Evolutionary conservation across 139 green algal genomes (phyloP).

Genomic region (Chlorella sp.): DNA sequence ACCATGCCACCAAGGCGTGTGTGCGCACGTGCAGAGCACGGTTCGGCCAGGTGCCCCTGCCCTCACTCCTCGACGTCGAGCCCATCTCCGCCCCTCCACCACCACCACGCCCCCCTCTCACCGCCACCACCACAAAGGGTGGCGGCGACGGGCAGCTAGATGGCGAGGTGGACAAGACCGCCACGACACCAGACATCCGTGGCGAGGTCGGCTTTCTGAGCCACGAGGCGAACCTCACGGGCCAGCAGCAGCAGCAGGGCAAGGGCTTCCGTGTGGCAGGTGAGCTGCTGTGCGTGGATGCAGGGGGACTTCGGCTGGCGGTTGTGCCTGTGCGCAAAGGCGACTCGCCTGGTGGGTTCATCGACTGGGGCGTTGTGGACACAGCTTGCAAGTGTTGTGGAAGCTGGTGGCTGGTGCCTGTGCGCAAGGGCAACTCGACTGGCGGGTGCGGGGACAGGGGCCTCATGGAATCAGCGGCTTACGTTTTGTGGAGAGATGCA

Average conservation of each 20-base stretch:
- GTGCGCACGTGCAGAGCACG: background rate
- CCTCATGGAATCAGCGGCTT: background rate
- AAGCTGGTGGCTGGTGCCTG: background rate
- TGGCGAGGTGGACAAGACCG: background rate
- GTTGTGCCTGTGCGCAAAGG: too few relatives aligned
- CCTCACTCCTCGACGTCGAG: constrained; percentile 18
- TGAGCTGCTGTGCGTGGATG: too few relatives aligned
- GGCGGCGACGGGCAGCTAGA: too few relatives aligned
- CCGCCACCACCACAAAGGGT: too few relatives aligned
- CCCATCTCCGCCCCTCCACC: too few relatives aligned
- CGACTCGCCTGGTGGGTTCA: too few relatives aligned
- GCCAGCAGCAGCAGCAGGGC: background rate
- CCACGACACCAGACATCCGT: background rate
- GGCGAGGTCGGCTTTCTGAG: constrained; percentile 29
- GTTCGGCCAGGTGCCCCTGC: constrained; percentile 13
- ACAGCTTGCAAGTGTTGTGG: background rate
- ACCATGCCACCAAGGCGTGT: background rate
- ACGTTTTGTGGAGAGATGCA: background rate
- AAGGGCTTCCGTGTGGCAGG: background rate
- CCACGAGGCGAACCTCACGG: constrained; percentile 18
- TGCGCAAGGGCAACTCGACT: background rate
- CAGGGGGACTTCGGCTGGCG: too few relatives aligned
- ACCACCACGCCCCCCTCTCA: too few relatives aligned
- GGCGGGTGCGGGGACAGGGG: background rate
- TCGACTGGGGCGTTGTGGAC: too few relatives aligned